Evolutionary conservation across 179 eudicot genomes (phyloP).

Genomic region (Actinidia arguta): DNA sequence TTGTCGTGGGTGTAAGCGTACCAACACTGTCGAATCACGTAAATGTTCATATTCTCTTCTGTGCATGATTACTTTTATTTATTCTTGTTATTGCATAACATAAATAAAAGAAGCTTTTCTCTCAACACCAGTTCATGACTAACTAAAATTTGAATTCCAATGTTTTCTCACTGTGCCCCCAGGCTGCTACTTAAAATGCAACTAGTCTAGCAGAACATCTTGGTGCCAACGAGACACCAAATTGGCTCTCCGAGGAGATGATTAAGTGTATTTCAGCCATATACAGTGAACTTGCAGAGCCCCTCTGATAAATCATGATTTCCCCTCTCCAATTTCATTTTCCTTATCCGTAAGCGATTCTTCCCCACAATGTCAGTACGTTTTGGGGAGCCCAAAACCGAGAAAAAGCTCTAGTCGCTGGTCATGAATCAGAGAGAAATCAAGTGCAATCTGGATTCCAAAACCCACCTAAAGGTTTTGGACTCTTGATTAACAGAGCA

Average conservation of each 20-base stretch:
- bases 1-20: too few relatives aligned
- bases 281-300: slow-evolving; percentile 61
- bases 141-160: background rate
- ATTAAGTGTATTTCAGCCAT: slow-evolving; percentile 66
- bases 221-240: slow-evolving; percentile 50
- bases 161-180: slow-evolving; percentile 34
- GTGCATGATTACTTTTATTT: too few relatives aligned
- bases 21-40: too few relatives aligned
- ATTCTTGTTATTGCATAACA: too few relatives aligned
- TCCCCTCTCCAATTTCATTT: slow-evolving; percentile 43
- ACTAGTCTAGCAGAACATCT: slow-evolving; percentile 38
- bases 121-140: background rate
- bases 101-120: background rate
- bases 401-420: slow-evolving; percentile 42
- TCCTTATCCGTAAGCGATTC: slow-evolving; percentile 43
- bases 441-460: slow-evolving; percentile 29
- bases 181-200: slow-evolving; percentile 23
- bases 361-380: slow-evolving; percentile 39
- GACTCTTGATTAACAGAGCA: slow-evolving; percentile 54
- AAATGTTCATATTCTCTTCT: too few relatives aligned
- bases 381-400: slow-evolving; percentile 39
- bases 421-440: slow-evolving; percentile 31
- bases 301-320: slow-evolving; percentile 35
- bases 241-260: slow-evolving; percentile 84
- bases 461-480: slow-evolving; percentile 56